Percentiles rank a stretch among this genome's conserved stretches.
These are phyloP conservation scores for Agarophyton chilense DNA, from an alignment of 23 red algal species.

Conservation along the genomic window DNA sequence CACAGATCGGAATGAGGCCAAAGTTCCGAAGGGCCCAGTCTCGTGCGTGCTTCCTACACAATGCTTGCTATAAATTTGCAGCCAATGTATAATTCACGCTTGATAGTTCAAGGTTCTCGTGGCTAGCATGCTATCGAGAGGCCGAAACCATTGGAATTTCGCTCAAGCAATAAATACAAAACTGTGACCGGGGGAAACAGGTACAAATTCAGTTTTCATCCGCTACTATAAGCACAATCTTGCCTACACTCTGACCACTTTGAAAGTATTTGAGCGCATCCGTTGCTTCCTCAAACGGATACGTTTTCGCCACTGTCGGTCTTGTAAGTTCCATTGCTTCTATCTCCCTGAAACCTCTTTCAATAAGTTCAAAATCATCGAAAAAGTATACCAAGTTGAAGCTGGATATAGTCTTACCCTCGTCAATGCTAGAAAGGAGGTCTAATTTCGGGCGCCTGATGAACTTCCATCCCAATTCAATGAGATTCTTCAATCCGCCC, in stretches of 20 bases:
- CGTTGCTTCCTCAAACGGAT: conserved; percentile 20
- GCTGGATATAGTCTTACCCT: conserved; percentile 38
- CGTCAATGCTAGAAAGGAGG: conserved; percentile 18
- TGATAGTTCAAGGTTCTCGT: too few species aligned
- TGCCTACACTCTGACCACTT: conserved; percentile 40
- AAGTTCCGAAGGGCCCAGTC: too few species aligned
- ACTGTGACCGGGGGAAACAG: too few species aligned
- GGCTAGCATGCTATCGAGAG: too few species aligned
- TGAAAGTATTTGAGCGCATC: conserved; percentile 44
- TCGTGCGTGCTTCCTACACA: too few species aligned
- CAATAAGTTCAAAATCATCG: not conserved
- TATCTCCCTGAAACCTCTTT: conserved; percentile 28
- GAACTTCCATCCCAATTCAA: conserved; percentile 37
- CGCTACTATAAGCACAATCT: conserved; percentile 29
- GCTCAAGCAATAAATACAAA: too few species aligned
- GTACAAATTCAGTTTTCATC: conserved; percentile 2
- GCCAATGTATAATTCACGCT: too few species aligned
- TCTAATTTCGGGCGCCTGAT: conserved; percentile 38
- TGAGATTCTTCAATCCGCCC: conserved; percentile 29
- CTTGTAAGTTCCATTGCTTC: conserved; percentile 17
- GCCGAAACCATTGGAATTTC: too few species aligned
- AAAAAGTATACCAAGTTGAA: conserved; percentile 46
- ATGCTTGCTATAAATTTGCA: too few species aligned
- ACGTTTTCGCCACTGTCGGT: conserved; percentile 41
- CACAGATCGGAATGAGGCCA: not conserved